Percentiles rank a stretch among this genome's conserved stretches.
phyloP scores from a whole-genome alignment of 1,284 basidiomycete genomes.

The Trichosporon sp. region DNA sequence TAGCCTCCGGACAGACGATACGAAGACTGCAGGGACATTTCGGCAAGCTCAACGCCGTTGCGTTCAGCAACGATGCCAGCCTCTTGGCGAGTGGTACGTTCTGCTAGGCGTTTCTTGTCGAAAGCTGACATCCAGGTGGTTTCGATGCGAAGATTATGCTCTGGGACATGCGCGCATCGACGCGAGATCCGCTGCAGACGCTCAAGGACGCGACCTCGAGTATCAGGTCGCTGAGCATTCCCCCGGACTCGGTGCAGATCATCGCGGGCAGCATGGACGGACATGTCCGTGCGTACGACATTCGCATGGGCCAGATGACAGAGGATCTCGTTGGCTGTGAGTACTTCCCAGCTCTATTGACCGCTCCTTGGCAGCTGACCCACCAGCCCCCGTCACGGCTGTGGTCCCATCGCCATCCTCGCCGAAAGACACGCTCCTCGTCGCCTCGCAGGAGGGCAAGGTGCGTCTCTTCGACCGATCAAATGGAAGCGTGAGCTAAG shows the following conservation, averaged over 20 bases:
- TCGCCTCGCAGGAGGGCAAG: constrained; percentile 79
- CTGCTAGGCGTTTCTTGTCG: background rate
- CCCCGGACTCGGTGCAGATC: constrained; percentile 63
- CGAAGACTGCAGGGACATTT: constrained; percentile 83
- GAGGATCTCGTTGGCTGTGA: constrained; percentile 86
- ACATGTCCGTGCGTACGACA: constrained; percentile 85
- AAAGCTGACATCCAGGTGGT: constrained; percentile 37
- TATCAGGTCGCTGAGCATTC: constrained; percentile 76
- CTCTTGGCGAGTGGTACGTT: constrained; percentile 78
- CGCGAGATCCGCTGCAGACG: constrained; percentile 82
- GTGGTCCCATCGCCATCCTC: constrained; percentile 63
- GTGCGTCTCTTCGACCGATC: constrained; percentile 81
- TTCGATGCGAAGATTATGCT: constrained; percentile 81
- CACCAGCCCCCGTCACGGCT: constrained; percentile 74
- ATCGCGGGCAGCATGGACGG: constrained; percentile 88
- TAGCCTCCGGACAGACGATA: constrained; percentile 78
- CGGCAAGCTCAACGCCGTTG: constrained; percentile 85
- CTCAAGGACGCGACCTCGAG: constrained; percentile 88
- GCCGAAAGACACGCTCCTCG: constrained; percentile 76
- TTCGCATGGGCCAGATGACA: constrained; percentile 84
- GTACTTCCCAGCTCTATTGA: constrained; percentile 46
- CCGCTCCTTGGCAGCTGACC: constrained; percentile 8
- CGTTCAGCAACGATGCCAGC: constrained; percentile 76
- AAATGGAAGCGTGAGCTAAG: constrained; percentile 65
- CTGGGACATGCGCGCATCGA: constrained; percentile 84